Conservation (phyloP, 805 yeast genomes). For the Ogataea nitratoaversa region DNA sequence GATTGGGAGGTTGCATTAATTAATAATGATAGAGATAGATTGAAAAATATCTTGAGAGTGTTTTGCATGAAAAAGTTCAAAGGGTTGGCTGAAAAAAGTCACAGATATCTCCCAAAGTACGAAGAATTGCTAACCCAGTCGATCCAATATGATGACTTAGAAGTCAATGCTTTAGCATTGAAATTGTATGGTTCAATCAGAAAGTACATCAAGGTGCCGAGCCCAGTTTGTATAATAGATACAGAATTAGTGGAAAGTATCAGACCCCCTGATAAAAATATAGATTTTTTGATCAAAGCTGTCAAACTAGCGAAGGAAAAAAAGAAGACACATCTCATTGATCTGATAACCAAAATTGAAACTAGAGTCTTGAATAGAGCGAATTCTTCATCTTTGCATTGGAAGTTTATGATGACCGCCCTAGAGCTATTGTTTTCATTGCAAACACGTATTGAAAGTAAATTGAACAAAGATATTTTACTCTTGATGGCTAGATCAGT, state of each 20-base stretch:
- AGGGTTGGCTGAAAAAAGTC: constrained; percentile 55
- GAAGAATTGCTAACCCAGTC: constrained; percentile 50
- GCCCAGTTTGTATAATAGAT: constrained; percentile 49
- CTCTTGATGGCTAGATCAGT: constrained; percentile 43
- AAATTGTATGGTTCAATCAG: constrained; percentile 42
- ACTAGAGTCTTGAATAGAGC: constrained; percentile 28
- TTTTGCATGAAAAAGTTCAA: constrained; percentile 56
- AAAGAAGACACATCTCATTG: constrained; percentile 44
- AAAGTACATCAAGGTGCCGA: constrained; percentile 43
- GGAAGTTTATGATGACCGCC: constrained; percentile 53
- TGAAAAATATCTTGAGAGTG: constrained; percentile 61
- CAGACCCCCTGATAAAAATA: constrained; percentile 53
- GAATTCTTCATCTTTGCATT: constrained; percentile 32
- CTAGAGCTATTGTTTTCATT: constrained; percentile 47
- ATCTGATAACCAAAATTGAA: constrained; percentile 41
- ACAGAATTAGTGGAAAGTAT: constrained; percentile 39
- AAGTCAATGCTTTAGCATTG: constrained; percentile 52
- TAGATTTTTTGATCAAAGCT: constrained; percentile 55
- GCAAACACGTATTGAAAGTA: constrained; percentile 50
- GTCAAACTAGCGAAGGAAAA: constrained; percentile 59
- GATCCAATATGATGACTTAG: constrained; percentile 49
- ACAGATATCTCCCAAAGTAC: constrained; percentile 43
- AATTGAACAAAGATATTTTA: constrained; percentile 37
- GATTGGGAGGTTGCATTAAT: constrained; percentile 42
- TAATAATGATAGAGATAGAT: constrained; percentile 44